Conservation (phyloP, 176 grass and related monocot genomes). For the Carex cristatella region DNA sequence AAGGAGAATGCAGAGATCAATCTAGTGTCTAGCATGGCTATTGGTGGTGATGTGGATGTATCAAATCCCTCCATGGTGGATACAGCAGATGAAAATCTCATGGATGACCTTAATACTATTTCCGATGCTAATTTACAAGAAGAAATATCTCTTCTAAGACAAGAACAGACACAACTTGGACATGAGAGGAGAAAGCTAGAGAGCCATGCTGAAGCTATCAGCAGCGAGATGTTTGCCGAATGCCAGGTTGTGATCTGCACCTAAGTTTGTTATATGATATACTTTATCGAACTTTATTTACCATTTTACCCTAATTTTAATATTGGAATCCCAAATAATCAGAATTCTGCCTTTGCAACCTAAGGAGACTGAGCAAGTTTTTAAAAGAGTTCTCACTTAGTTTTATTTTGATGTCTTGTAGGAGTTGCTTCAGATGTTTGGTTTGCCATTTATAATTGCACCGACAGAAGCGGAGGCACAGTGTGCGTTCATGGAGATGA, state of each 20-base stretch:
- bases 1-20: not conserved
- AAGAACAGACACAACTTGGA: constrained; percentile 74
- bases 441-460: constrained; percentile 97
- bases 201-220: constrained; percentile 85
- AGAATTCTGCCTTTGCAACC: not conserved
- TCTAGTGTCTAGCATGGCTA: not conserved
- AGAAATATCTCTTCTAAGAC: constrained; percentile 71
- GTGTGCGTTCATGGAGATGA: constrained; percentile 98
- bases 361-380: not conserved
- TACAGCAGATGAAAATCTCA: not conserved
- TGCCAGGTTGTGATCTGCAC: constrained; percentile 58
- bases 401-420: constrained; percentile 25
- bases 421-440: constrained; percentile 99
- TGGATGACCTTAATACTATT: constrained; percentile 33
- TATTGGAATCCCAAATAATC: constrained; percentile 2
- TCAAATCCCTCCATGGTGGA: constrained; percentile 7
- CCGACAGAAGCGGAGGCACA: constrained; percentile 95
- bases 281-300: not conserved
- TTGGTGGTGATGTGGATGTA: not conserved
- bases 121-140: constrained; percentile 60
- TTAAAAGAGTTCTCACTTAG: not conserved
- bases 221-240: constrained; percentile 94
- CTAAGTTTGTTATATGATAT: constrained; percentile 8
- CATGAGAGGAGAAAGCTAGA: constrained; percentile 76
- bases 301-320: not conserved